Conservation (phyloP, 495 filamentous ascomycete genomes). For the Mycothermus thermophilus region DNA sequence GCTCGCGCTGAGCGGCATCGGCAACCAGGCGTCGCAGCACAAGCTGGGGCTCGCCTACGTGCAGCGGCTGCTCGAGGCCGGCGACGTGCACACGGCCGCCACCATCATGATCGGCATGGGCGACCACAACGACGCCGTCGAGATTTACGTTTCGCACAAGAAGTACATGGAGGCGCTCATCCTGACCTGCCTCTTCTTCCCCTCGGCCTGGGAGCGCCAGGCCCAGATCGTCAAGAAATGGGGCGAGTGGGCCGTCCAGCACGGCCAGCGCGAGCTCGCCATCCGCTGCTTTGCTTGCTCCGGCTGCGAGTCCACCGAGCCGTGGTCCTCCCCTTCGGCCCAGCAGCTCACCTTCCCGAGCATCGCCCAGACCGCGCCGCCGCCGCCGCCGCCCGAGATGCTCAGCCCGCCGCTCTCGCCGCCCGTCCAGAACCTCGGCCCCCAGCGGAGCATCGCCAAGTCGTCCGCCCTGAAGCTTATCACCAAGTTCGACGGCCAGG, state of each 20-base stretch:
- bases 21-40: slow-evolving; percentile 63
- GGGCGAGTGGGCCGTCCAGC: slow-evolving; percentile 82
- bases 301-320: slow-evolving; percentile 56
- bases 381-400: no score
- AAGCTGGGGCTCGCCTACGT: slow-evolving; percentile 88
- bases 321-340: slow-evolving; percentile 72
- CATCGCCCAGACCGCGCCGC: slow-evolving; percentile 28
- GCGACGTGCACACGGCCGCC: slow-evolving; percentile 82
- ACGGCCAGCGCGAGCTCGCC: slow-evolving; percentile 76
- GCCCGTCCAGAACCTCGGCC: slow-evolving; percentile 33
- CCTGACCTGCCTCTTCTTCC: slow-evolving; percentile 60
- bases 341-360: slow-evolving; percentile 48
- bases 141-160: slow-evolving; percentile 87
- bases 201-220: slow-evolving; percentile 77
- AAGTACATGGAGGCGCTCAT: slow-evolving; percentile 83
- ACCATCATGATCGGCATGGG: slow-evolving; percentile 85
- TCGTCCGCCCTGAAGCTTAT: slow-evolving; percentile 84
- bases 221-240: slow-evolving; percentile 79
- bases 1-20: slow-evolving; percentile 79
- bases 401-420: slow-evolving; percentile 47
- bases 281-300: slow-evolving; percentile 82
- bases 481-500: slow-evolving; percentile 60
- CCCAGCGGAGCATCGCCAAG: slow-evolving; percentile 51
- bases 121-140: slow-evolving; percentile 86
- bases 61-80: slow-evolving; percentile 74